Evolutionary conservation across 768 basidiomycete species (phyloP), one percentile per base, ranked within the genome.

Genomic region (Lactifluus volemus): DNA sequence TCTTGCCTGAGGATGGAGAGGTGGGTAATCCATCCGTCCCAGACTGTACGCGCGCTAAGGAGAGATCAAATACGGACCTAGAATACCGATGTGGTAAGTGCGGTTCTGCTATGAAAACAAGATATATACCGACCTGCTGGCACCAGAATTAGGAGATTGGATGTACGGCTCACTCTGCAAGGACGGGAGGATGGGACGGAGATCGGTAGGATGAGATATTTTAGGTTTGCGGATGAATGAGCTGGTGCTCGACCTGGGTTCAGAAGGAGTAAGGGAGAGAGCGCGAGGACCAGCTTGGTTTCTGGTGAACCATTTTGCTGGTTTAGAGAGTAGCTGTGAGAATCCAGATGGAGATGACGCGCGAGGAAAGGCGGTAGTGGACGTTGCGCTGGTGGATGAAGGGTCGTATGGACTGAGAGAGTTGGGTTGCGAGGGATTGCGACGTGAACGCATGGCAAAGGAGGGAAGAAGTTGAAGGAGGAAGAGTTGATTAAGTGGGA

Each of bases 121-220:
- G 11, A 49, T 7, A 10, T 21, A 45, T 11, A 63, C 84, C 74
- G 73, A 86, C 88, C 78, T 79, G 69, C 76, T 74, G 65, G 80
- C 78, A 60, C 77, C 75, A 55, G 77, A 67, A 44, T 61, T 53
- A 41, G 64, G 65, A 50, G 60, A 56, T 25, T 67, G 63, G 32
- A 75, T 73, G 65, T 82, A 81, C 2, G 73, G 75, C 65, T 87
- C 83, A 19, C 70, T 68, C 64, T 73, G 74, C 49, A 78, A 65
- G 17, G 71, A 73, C 3, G 73, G 65, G 64, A 87, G 72, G 56
- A 92, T 86, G 3, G 88, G 90, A 21, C 89, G 75, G 9, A 88
- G 89, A 67, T 92, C 90, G 5, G 88, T 89, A 1, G 89, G 89
- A 49, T 85, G 84, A 36, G 90, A 92, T 41, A 92, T 92, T 77